These are phyloP conservation scores for Cryptococcus floricola DNA, from an alignment of 1,284 basidiomycete species.

Conservation along the genomic window DNA sequence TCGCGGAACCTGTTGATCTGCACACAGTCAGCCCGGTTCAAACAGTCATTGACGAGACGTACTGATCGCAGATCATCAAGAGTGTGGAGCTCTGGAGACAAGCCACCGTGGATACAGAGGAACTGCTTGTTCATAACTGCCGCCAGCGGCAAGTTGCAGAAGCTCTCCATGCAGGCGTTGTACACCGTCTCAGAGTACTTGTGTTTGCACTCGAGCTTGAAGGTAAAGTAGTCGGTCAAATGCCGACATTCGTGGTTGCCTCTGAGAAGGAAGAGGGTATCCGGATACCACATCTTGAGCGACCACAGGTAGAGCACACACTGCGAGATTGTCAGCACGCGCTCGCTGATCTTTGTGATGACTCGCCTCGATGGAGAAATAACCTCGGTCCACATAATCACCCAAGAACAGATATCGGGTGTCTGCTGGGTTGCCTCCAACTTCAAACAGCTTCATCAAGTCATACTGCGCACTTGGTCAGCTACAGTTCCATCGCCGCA, in stretches of 20 bases:
- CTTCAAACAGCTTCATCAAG: conserved; percentile 96
- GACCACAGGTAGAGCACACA: conserved; percentile 88
- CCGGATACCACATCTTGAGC: conserved; percentile 91
- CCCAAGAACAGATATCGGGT: conserved; percentile 94
- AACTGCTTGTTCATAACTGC: conserved; percentile 98
- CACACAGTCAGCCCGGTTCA: not conserved
- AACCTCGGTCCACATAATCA: conserved; percentile 96
- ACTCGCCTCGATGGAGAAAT: conserved; percentile 84
- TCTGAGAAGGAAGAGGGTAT: conserved; percentile 81
- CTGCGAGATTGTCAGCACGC: conserved; percentile 48
- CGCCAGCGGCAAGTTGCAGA: conserved; percentile 85
- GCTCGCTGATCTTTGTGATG: not conserved
- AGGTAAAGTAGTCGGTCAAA: conserved; percentile 94
- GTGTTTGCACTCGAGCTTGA: conserved; percentile 89
- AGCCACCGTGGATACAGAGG: conserved; percentile 88
- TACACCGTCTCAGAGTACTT: conserved; percentile 89
- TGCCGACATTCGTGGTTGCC: conserved; percentile 98
- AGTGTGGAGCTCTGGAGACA: conserved; percentile 85
- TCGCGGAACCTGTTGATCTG: conserved; percentile 92
- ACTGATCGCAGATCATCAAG: conserved; percentile 82
- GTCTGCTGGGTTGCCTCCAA: conserved; percentile 85
- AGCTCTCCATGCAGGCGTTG: conserved; percentile 88
- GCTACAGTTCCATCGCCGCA: not conserved
- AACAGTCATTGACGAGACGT: conserved; percentile 29
- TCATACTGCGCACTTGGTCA: conserved; percentile 64